Percentiles rank a stretch among this genome's conserved stretches.
Evolutionary conservation across 345 rosid genomes (phyloP).

Genomic region (Heritiera littoralis): DNA sequence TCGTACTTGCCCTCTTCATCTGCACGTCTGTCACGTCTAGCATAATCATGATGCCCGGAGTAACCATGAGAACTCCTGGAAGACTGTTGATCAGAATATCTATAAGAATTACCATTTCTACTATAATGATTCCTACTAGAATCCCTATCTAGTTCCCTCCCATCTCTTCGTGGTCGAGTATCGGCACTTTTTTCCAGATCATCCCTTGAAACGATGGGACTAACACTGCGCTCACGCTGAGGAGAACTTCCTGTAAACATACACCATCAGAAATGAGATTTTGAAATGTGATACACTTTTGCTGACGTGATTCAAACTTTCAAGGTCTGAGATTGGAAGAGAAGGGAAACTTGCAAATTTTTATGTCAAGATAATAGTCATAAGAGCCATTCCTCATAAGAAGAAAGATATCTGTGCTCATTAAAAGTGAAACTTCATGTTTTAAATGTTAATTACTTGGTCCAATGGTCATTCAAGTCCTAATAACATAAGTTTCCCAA

Average conservation of each 20-base stretch:
- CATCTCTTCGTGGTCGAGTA: slow-evolving; percentile 40
- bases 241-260: slow-evolving; percentile 54
- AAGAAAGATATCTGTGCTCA: neutral
- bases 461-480: neutral
- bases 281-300: neutral
- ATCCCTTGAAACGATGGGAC: slow-evolving; percentile 42
- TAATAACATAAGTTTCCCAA: neutral
- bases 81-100: slow-evolving; percentile 52
- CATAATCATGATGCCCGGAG: slow-evolving; percentile 56
- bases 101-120: slow-evolving; percentile 54
- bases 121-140: slow-evolving; percentile 41
- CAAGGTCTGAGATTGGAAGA: slow-evolving; percentile 5
- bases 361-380: neutral
- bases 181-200: slow-evolving; percentile 46
- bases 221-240: slow-evolving; percentile 40
- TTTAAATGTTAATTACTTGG: neutral
- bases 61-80: slow-evolving; percentile 53
- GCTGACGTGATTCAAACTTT: neutral
- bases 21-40: slow-evolving; percentile 47
- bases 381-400: neutral
- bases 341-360: neutral
- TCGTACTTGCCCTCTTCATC: slow-evolving; percentile 42
- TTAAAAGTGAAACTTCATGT: neutral
- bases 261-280: neutral
- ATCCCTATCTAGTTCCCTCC: slow-evolving; percentile 50